Base-by-base conservation (phyloP, 352 stramenopile genomes). In the Globisporangium rhizosaccharum region DNA sequence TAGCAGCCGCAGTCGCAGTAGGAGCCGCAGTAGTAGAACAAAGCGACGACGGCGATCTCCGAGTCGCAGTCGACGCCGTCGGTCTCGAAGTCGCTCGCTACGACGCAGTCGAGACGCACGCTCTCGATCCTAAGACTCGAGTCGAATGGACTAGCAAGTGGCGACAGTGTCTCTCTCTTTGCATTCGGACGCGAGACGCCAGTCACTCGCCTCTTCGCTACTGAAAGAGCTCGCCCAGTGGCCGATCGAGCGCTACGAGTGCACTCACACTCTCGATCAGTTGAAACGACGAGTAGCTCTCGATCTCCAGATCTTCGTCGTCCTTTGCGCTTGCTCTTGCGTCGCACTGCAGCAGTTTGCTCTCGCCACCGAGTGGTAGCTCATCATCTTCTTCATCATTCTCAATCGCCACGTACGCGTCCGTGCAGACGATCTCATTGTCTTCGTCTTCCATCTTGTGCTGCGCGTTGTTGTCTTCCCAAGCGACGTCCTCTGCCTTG, bases 231-330 rank as follows among this genome's bases (percentile, higher is more conserved):
- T 61, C 50, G 0, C 11, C 39, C 20, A 70, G n/a, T 1, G 63
- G 56, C 18, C 42, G 36, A 46, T 74, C 54, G 14, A 79, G 47
- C 0, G 68, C 12, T 28, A 82, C 30, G 9, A 82, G 54, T 3
- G 62, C 61, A 26, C 73, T 81, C 18, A 56, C 36, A 1, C 62
- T 66, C 45, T 72, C 58, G 10, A 81, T 59, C 30, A 81, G 59
- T 2, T 53, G 25, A 30, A 68, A 58, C 3, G 75, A 81, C 9
- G 71, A 72, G 39, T 62, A 72, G 11, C 56, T 56, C 9, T 59
- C 53, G 23, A 80, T 57, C 1, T 72, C 58, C 23, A 36, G 44
- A 26, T 23, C 4, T 4, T 51, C 50, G 44, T 36, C 51, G 8
- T 56, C 41, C 15, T 47, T 20, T 6, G 14, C 41, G 2, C 15